A percentile compares a stretch with the other conserved stretches of the same genome.
These are phyloP conservation scores for Neohortaea acidophila DNA, from an alignment of 495 filamentous ascomycete genomes.

Conservation along the genomic window DNA sequence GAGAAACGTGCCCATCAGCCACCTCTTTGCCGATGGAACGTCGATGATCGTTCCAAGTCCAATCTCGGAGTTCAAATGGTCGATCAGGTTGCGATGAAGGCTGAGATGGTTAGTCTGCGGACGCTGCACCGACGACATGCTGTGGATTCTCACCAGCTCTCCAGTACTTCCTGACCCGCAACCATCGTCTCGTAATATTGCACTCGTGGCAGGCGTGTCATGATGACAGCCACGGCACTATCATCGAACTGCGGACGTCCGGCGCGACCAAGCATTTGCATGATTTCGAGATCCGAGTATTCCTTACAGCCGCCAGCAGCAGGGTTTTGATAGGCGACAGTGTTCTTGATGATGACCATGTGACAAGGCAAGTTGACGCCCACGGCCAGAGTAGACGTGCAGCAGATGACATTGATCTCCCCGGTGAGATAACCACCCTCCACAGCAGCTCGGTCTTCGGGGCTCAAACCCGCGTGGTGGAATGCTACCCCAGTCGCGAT, in stretches of 20 bases:
- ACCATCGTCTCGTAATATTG: slow-evolving; percentile 68
- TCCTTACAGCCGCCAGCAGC: slow-evolving; percentile 48
- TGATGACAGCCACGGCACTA: slow-evolving; percentile 69
- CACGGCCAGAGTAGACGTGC: slow-evolving; percentile 85
- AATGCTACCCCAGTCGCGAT: slow-evolving; percentile 67
- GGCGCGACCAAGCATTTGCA: slow-evolving; percentile 95
- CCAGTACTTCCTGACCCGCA: slow-evolving; percentile 65
- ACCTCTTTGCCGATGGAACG: slow-evolving; percentile 55
- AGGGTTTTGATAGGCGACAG: slow-evolving; percentile 44
- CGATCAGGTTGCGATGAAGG: slow-evolving; percentile 74
- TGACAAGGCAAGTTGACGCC: slow-evolving; percentile 90
- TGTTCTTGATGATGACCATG: slow-evolving; percentile 85
- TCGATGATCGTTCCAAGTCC: slow-evolving; percentile 65
- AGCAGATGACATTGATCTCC: slow-evolving; percentile 76
- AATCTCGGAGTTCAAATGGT: slow-evolving; percentile 90
- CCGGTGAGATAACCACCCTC: slow-evolving; percentile 63
- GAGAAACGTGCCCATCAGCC: slow-evolving; percentile 79
- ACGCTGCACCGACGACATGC: not conserved
- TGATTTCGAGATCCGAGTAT: slow-evolving; percentile 83
- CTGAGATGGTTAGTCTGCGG: slow-evolving; percentile 24
- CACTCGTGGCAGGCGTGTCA: slow-evolving; percentile 57
- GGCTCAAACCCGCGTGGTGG: slow-evolving; percentile 79
- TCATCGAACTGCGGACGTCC: slow-evolving; percentile 88
- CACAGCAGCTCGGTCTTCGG: slow-evolving; percentile 50
- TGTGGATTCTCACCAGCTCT: slow-evolving; percentile 47